Evolutionary conservation across 2,329 filamentous ascomycete species (phyloP).

Genomic region (Penicillium sumatraense): DNA sequence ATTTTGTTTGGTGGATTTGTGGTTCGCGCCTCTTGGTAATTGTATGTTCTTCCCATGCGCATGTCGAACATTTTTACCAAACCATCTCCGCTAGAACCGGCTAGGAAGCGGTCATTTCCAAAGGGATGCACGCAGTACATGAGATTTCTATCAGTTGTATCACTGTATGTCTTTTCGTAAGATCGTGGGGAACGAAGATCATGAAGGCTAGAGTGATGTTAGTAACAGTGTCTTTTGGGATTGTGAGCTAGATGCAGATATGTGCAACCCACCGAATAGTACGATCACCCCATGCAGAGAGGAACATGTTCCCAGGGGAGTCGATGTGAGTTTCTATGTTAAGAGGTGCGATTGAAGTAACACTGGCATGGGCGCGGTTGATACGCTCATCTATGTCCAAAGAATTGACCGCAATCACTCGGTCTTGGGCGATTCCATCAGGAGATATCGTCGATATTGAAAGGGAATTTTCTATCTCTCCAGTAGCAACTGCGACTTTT

Average conservation of each 20-base stretch:
- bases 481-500: constrained; percentile 57
- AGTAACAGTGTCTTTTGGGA: neutral
- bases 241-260: neutral
- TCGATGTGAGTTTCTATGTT: constrained; percentile 25
- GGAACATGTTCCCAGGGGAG: constrained; percentile 56
- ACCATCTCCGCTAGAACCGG: constrained; percentile 61
- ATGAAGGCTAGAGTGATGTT: constrained; percentile 54
- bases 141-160: constrained; percentile 61
- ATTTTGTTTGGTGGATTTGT: constrained; percentile 3
- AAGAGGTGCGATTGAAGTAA: constrained; percentile 45
- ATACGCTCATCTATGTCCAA: constrained; percentile 29
- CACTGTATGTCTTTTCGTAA: constrained; percentile 56
- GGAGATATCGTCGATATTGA: constrained; percentile 58
- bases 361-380: constrained; percentile 28
- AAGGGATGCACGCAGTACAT: constrained; percentile 64
- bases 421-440: constrained; percentile 46
- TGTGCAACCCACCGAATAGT: constrained; percentile 43
- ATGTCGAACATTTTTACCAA: constrained; percentile 68
- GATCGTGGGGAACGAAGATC: constrained; percentile 60
- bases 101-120: constrained; percentile 61
- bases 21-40: constrained; percentile 33
- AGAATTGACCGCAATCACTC: constrained; percentile 44
- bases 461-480: constrained; percentile 47
- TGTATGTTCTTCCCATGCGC: constrained; percentile 51
- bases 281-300: constrained; percentile 65